Evolutionary conservation across 805 yeast genomes (phyloP).

Genomic region (Teunomyces funiuensis): DNA sequence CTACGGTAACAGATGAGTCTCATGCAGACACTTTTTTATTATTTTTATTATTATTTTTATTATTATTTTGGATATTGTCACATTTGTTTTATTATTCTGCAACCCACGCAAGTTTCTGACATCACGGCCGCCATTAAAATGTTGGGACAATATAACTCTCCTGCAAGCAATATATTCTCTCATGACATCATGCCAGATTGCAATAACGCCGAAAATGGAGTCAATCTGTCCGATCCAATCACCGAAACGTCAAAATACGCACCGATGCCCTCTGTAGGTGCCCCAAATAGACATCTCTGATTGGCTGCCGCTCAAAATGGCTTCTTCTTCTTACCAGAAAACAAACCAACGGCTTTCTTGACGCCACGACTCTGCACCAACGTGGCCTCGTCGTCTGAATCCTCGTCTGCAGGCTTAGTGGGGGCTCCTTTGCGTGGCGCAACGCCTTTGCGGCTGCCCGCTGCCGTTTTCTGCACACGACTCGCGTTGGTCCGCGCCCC

Average conservation of each 20-base stretch:
- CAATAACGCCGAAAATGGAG: no score
- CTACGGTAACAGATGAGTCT: no score
- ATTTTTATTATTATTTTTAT: background rate
- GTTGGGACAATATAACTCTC: background rate
- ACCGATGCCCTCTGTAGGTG: no score
- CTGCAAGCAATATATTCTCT: background rate
- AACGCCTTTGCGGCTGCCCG: no score
- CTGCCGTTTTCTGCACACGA: background rate
- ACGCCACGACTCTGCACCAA: slow-evolving; percentile 5
- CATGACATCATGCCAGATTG: no score
- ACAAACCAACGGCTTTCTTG: slow-evolving; percentile 4
- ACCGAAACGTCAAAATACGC: no score
- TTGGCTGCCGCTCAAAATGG: slow-evolving; percentile 9
- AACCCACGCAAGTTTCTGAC: background rate
- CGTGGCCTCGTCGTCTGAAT: slow-evolving; percentile 6
- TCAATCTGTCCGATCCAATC: no score
- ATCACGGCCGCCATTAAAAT: background rate
- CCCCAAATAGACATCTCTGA: no score
- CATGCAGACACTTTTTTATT: background rate
- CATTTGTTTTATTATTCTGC: background rate
- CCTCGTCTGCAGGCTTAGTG: slow-evolving; percentile 1
- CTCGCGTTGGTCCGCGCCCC: slow-evolving; percentile 11
- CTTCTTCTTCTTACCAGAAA: slow-evolving; percentile 4
- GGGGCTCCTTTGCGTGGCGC: no score
- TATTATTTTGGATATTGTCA: background rate